A percentile compares a stretch with the other conserved stretches of the same genome.
phyloP scores from a whole-genome alignment of 2,329 filamentous ascomycete genomes.

The Aspergillus felis region DNA sequence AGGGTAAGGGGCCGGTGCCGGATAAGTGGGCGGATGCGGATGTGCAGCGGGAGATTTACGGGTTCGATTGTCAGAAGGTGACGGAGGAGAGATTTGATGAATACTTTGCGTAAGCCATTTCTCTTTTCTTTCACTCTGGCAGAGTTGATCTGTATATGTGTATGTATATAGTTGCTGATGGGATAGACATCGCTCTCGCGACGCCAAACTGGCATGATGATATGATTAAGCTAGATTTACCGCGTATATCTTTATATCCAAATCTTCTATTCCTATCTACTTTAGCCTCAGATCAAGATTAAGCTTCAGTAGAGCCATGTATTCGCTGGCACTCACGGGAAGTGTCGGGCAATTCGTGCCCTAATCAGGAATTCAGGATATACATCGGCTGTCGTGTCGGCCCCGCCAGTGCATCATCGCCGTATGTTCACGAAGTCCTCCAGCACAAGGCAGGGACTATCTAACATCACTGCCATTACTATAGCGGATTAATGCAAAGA shows the following conservation, averaged over 20 bases:
- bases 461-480: no score
- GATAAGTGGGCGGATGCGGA: slow-evolving; percentile 70
- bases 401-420: no score
- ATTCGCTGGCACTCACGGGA: no score
- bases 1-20: slow-evolving; percentile 45
- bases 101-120: slow-evolving; percentile 16
- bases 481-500: no score
- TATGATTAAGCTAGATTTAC: background rate
- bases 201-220: background rate
- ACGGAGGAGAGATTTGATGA: slow-evolving; percentile 42
- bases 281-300: background rate
- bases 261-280: background rate
- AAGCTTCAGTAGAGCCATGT: no score
- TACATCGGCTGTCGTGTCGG: no score
- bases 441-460: no score
- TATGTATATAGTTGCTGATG: background rate
- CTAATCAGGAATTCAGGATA: no score
- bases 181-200: background rate
- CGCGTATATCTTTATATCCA: background rate
- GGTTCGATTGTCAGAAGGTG: slow-evolving; percentile 57
- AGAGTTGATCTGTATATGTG: background rate
- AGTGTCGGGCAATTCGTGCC: no score
- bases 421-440: no score
- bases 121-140: background rate
- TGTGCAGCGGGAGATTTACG: slow-evolving; percentile 64